Base-by-base conservation (phyloP, 768 basidiomycete species). In the Tricholoma sp. region DNA sequence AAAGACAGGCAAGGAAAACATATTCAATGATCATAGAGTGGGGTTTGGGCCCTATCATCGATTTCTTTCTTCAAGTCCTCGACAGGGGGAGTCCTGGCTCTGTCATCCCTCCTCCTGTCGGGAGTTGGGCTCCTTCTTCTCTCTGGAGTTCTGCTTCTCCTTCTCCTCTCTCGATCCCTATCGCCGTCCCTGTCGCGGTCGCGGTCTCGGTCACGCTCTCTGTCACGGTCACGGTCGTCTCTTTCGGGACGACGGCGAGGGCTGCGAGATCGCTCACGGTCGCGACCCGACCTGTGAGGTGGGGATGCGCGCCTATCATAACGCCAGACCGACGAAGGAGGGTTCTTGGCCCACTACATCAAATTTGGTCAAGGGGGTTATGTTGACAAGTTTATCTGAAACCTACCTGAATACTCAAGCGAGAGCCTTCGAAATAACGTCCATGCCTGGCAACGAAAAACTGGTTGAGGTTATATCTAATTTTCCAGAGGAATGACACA, bases 241-340 rank as follows among this genome's bases (percentile, higher is more conserved):
- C 66, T 69, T 8, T 74, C 74, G 36, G 70, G 67, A 45, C 68
- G 65, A 52, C 80, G 76, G 61, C 80, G 78, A 47, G 81, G 82
- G 65, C 80, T 80, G 49, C 82, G 80, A 59, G 79, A 81, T 61
- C 81, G 76, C 17, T 78, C 63, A 53, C 68, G 64, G 56, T 68
- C 59, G 18, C 76, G 74, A 59, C 53, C 55, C 17, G 62, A 52
- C 52, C 63, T 59, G 61, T 69, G 65, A 54, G 59, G 76, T 62
- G 65, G 79, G 71, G 82, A 74, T 44, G 77, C 73, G 57, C 81
- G 77, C 62, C 85, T 75, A 47, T 88, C 85, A 61, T 82, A 84
- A 58, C 89, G 86, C 89, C 89, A 91, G 39, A 86, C 83, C n/a
- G 86, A 79, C 41, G 87, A 89, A 4, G 89, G 90, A 56, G 89